A percentile compares a stretch with the other conserved stretches of the same genome.
phyloP scores from a whole-genome alignment of 495 filamentous ascomycete species.

The Astrothelium macrocarpum region DNA sequence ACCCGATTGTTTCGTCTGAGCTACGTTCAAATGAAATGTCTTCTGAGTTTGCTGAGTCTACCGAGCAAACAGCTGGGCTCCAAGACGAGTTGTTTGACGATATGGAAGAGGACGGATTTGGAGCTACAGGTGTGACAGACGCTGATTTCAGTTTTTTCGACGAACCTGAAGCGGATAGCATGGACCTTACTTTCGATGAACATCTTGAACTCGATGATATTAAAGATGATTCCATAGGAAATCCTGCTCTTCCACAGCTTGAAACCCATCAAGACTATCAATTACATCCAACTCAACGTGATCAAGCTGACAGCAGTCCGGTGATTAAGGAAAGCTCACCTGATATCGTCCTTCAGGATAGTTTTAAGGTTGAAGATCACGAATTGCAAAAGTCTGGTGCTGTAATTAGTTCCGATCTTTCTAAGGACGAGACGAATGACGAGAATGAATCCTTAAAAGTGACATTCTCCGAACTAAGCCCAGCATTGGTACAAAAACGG shows the following conservation, averaged over 20 bases:
- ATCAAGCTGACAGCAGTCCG: neutral
- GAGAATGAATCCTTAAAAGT: neutral
- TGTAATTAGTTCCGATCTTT: neutral
- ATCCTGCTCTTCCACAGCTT: neutral
- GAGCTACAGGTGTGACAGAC: constrained; percentile 65
- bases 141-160: constrained; percentile 91
- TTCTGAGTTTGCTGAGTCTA: neutral
- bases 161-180: constrained; percentile 34
- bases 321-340: neutral
- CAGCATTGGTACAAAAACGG: neutral
- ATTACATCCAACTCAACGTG: neutral
- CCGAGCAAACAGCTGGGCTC: neutral
- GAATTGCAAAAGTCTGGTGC: neutral
- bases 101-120: constrained; percentile 34
- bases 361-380: neutral
- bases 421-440: neutral
- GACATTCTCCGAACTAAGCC: neutral
- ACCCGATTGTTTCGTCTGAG: neutral
- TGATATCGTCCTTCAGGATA: neutral
- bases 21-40: neutral
- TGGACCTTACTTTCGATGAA: neutral
- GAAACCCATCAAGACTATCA: neutral
- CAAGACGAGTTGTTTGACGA: constrained; percentile 61
- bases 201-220: neutral
- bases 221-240: constrained; percentile 18